These are phyloP conservation scores for Fonsecaea nubica DNA, from an alignment of 2,329 filamentous ascomycete species.

Conservation along the genomic window DNA sequence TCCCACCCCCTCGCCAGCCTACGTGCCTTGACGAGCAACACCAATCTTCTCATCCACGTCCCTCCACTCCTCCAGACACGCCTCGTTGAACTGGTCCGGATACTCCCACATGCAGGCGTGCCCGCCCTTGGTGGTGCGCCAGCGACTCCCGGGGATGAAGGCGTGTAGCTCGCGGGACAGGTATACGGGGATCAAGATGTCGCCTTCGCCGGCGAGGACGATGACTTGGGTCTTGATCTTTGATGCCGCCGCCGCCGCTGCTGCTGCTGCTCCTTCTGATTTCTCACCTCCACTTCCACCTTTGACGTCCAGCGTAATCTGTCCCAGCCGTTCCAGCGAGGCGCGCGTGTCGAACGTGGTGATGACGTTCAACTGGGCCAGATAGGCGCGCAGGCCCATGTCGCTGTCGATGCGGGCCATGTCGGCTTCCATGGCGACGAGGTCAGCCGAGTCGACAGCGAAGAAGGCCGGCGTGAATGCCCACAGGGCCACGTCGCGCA, in stretches of 20 bases:
- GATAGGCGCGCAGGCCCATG: constrained; percentile 25
- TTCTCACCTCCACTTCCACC: not conserved
- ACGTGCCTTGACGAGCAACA: too few species aligned
- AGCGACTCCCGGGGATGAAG: constrained; percentile 16
- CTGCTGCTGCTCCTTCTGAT: not conserved
- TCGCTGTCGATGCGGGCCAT: constrained; percentile 16
- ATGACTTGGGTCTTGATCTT: constrained; percentile 7
- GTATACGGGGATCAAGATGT: constrained; percentile 27
- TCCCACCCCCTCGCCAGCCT: not conserved
- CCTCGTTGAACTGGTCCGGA: constrained; percentile 26
- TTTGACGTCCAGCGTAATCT: too few species aligned
- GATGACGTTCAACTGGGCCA: constrained; percentile 32
- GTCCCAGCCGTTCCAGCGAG: constrained; percentile 8
- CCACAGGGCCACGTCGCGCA: constrained; percentile 28
- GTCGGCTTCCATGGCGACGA: constrained; percentile 17
- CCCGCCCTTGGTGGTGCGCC: constrained; percentile 18
- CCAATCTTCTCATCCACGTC: constrained; percentile 1
- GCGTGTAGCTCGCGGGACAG: constrained; percentile 25
- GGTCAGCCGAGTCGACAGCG: not conserved
- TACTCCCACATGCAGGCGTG: constrained; percentile 30
- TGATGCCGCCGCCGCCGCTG: not conserved
- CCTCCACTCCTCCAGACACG: constrained; percentile 18
- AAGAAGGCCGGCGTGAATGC: constrained; percentile 28
- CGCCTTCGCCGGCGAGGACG: constrained; percentile 24
- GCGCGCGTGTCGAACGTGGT: constrained; percentile 22